Evolutionary conservation across 2,329 filamentous ascomycete genomes (phyloP).

Genomic region (Aspergillus awamori): DNA sequence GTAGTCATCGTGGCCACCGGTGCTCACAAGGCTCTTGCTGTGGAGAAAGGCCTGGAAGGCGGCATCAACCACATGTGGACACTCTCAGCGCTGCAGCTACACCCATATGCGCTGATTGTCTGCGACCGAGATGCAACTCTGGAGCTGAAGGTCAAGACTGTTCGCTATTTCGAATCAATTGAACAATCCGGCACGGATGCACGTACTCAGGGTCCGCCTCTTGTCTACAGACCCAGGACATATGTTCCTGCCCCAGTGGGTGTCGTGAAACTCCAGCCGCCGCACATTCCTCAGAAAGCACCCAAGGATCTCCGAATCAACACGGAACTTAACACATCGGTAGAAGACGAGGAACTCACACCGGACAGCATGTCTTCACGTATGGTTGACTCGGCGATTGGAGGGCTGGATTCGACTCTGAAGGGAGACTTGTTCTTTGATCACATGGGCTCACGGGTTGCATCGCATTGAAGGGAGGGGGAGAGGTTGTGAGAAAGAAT

Average conservation of each 20-base stretch:
- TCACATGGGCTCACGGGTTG: slow-evolving; percentile 46
- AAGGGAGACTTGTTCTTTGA: slow-evolving; percentile 48
- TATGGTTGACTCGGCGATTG: slow-evolving; percentile 49
- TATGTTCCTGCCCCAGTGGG: slow-evolving; percentile 37
- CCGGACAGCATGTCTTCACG: slow-evolving; percentile 54
- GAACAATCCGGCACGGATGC: slow-evolving; percentile 62
- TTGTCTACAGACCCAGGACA: slow-evolving; percentile 44
- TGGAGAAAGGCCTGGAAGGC: slow-evolving; percentile 79
- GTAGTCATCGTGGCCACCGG: slow-evolving; percentile 82
- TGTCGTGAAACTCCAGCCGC: slow-evolving; percentile 25
- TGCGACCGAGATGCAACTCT: slow-evolving; percentile 79
- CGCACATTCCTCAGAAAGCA: slow-evolving; percentile 31
- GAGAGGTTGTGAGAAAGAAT: neutral
- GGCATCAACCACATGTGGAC: slow-evolving; percentile 92
- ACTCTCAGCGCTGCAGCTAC: slow-evolving; percentile 76
- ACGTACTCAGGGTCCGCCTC: slow-evolving; percentile 46
- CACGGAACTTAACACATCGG: slow-evolving; percentile 41
- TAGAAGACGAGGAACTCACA: slow-evolving; percentile 49
- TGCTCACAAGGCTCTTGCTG: slow-evolving; percentile 75
- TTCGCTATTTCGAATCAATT: slow-evolving; percentile 73
- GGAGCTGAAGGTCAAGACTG: slow-evolving; percentile 73
- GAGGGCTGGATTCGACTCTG: slow-evolving; percentile 44
- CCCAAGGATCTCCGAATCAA: slow-evolving; percentile 51
- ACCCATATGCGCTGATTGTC: slow-evolving; percentile 79
- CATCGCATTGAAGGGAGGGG: slow-evolving; percentile 22